Percentiles rank a stretch among this genome's conserved stretches.
Conservation (phyloP, 306 rosid species). For the Trifolium dubium region DNA sequence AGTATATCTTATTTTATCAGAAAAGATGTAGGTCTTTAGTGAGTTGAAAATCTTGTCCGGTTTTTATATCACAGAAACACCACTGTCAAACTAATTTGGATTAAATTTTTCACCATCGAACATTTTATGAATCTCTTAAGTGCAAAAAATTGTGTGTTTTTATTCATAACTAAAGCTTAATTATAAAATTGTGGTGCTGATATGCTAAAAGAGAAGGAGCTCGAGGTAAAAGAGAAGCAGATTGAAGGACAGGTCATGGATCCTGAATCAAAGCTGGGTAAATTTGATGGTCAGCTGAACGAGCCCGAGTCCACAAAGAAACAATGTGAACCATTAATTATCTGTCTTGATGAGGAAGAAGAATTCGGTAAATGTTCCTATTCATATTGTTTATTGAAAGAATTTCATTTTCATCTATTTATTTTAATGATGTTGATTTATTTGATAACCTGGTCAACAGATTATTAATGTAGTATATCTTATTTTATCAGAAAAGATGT, state of each 20-base stretch:
- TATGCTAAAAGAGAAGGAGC: not conserved
- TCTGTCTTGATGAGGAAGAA: not conserved
- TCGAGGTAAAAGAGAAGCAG: not conserved
- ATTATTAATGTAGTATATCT: not conserved
- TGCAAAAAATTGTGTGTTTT: not conserved
- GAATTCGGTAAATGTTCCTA: not conserved
- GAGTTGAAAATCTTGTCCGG: slow-evolving; percentile 1
- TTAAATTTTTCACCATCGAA: not conserved
- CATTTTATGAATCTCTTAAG: no score
- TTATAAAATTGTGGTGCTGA: no score
- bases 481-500: not conserved
- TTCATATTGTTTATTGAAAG: slow-evolving; percentile 21
- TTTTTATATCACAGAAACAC: not conserved
- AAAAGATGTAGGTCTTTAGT: not conserved
- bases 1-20: no score
- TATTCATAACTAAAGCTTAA: no score
- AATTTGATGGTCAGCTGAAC: not conserved
- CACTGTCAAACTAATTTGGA: not conserved
- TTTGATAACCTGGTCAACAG: not conserved
- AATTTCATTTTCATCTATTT: not conserved
- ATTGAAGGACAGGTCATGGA: not conserved
- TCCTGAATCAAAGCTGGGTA: not conserved
- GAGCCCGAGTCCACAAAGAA: not conserved
- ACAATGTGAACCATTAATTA: not conserved
- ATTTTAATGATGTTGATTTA: not conserved